Conservation (phyloP, 352 stramenopile species). For the Globisporangium heterothallicum region DNA sequence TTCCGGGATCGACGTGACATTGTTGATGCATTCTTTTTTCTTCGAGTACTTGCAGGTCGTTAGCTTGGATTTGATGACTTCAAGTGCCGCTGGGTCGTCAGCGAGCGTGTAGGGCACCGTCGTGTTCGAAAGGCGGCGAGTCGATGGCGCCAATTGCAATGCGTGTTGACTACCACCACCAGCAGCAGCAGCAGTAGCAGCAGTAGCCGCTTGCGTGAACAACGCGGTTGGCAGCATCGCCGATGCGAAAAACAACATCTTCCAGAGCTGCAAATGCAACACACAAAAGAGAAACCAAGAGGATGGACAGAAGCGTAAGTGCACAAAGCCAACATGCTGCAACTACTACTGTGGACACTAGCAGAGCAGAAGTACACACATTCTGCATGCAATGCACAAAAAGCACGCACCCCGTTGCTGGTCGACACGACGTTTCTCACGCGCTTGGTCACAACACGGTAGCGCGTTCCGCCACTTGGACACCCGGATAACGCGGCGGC, state of each 20-base stretch:
- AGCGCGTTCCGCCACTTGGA: not conserved
- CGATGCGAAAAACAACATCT: slow-evolving; percentile 31
- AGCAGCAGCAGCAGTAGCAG: not conserved
- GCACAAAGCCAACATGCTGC: no score
- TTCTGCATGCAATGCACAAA: no score
- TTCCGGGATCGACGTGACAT: slow-evolving; percentile 37
- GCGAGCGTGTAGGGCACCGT: slow-evolving; percentile 28
- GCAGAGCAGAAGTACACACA: no score
- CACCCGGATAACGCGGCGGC: not conserved
- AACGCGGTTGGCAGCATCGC: slow-evolving; percentile 30
- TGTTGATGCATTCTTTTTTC: slow-evolving; percentile 47
- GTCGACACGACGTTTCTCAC: not conserved
- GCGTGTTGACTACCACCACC: not conserved
- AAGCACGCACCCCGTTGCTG: not conserved
- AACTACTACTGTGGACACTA: no score
- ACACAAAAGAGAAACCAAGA: slow-evolving; percentile 1
- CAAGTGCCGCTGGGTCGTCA: slow-evolving; percentile 31
- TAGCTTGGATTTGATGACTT: slow-evolving; percentile 34
- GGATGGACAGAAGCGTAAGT: no score
- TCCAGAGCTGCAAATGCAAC: slow-evolving; percentile 22
- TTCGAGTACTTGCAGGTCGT: slow-evolving; percentile 69
- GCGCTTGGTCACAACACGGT: not conserved
- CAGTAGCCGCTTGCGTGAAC: not conserved
- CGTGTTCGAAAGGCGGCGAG: slow-evolving; percentile 10
- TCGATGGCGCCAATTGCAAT: not conserved